A percentile compares a stretch with the other conserved stretches of the same genome.
Conservation (phyloP, 2,329 filamentous ascomycete species). For the Cercospora janseana region DNA sequence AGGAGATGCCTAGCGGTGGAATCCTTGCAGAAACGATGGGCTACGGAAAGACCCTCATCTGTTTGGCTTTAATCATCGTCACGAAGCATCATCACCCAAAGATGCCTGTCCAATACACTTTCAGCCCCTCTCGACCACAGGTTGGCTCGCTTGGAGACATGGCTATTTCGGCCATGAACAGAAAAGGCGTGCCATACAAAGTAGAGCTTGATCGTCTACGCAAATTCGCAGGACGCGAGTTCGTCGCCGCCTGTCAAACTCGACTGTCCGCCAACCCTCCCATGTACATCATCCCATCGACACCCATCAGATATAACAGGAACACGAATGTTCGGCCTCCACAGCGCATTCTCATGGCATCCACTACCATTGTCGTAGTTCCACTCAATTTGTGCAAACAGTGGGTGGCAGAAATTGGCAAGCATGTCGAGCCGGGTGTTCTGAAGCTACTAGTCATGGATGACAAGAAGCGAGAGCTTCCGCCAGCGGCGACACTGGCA, state of each 20-base stretch:
- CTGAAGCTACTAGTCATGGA: slow-evolving; percentile 64
- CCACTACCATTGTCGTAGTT: slow-evolving; percentile 73
- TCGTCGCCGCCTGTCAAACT: slow-evolving; percentile 49
- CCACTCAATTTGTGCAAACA: slow-evolving; percentile 81
- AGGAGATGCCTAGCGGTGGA: slow-evolving; percentile 72
- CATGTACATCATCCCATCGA: slow-evolving; percentile 44
- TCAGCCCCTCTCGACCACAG: slow-evolving; percentile 44
- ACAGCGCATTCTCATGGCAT: slow-evolving; percentile 61
- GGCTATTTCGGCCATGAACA: slow-evolving; percentile 68
- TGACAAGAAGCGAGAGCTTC: slow-evolving; percentile 53
- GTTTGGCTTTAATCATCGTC: slow-evolving; percentile 67
- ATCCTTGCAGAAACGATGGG: slow-evolving; percentile 81
- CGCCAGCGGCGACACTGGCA: slow-evolving; percentile 57
- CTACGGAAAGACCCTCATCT: slow-evolving; percentile 82
- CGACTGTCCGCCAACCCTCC: slow-evolving; percentile 46
- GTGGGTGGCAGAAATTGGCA: slow-evolving; percentile 76
- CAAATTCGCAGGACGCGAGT: slow-evolving; percentile 51
- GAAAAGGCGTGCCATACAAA: slow-evolving; percentile 69
- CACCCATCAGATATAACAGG: slow-evolving; percentile 44
- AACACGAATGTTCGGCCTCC: slow-evolving; percentile 42
- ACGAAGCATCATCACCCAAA: slow-evolving; percentile 67
- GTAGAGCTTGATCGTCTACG: slow-evolving; percentile 57
- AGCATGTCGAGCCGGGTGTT: slow-evolving; percentile 63
- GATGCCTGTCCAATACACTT: slow-evolving; percentile 60
- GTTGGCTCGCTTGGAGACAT: slow-evolving; percentile 70